Conservation (phyloP, 192 early-diverging fungal genomes). For the Backusella tarrabulga region DNA sequence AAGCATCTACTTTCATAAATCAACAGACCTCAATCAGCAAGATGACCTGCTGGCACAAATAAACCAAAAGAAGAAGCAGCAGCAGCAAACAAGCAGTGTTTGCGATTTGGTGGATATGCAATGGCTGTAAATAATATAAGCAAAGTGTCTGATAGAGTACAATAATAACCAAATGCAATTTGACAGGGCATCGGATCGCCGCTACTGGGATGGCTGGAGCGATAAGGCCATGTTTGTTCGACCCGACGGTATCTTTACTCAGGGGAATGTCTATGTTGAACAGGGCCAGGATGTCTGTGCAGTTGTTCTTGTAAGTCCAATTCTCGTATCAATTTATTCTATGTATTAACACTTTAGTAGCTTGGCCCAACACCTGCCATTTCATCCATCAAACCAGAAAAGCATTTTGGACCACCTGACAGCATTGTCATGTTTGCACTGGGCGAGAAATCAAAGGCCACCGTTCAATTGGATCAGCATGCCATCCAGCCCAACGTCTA, state of each 20-base stretch:
- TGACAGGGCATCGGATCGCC: slow-evolving; percentile 14
- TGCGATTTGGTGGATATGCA: slow-evolving; percentile 7
- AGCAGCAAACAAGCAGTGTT: background rate
- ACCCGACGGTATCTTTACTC: slow-evolving; percentile 23
- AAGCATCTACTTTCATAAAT: background rate
- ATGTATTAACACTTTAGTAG: background rate
- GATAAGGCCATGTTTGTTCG: slow-evolving; percentile 24
- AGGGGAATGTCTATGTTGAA: slow-evolving; percentile 7
- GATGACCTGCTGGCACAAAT: background rate
- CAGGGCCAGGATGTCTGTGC: slow-evolving; percentile 21
- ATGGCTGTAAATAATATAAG: slow-evolving; percentile 9
- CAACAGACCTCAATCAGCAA: background rate
- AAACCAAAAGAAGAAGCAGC: background rate
- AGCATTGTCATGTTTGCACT: slow-evolving; percentile 23
- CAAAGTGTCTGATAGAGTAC: background rate
- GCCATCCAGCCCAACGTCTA: slow-evolving; percentile 15
- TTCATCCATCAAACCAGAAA: slow-evolving; percentile 7
- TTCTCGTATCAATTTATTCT: background rate
- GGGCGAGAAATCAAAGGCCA: slow-evolving; percentile 10
- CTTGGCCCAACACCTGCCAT: slow-evolving; percentile 29
- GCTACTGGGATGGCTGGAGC: slow-evolving; percentile 28
- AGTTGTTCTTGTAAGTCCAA: slow-evolving; percentile 26
- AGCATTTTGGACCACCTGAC: slow-evolving; percentile 25
- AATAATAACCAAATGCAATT: background rate
- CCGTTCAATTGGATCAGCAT: slow-evolving; percentile 30